Percentiles rank a stretch among this genome's conserved stretches.
Conservation (phyloP, 805 yeast species). For the Candida chauliodis region DNA sequence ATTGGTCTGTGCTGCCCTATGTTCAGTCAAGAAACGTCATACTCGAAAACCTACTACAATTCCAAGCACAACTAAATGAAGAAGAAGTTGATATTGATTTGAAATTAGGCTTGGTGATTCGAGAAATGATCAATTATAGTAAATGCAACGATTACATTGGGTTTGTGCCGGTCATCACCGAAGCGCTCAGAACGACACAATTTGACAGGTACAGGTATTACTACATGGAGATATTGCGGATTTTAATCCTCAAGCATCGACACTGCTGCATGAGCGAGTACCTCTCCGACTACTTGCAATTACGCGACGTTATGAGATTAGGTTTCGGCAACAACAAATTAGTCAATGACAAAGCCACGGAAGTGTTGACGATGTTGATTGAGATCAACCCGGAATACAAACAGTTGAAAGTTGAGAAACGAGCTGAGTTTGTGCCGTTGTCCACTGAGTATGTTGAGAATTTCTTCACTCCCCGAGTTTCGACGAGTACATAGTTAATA, state of each 20-base stretch:
- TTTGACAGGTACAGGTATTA: constrained; percentile 14
- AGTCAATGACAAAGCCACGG: constrained; percentile 12
- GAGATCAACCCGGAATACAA: neutral
- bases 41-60: constrained; percentile 18
- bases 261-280: constrained; percentile 34
- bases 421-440: constrained; percentile 3
- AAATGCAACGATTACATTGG: constrained; percentile 29
- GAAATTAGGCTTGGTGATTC: constrained; percentile 12
- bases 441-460: constrained; percentile 7
- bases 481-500: no score
- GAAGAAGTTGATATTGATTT: constrained; percentile 12
- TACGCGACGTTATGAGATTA: constrained; percentile 16
- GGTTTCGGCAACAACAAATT: constrained; percentile 13
- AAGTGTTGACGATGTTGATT: constrained; percentile 1
- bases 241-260: constrained; percentile 22
- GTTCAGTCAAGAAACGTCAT: constrained; percentile 26
- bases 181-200: constrained; percentile 27
- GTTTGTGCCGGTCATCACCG: constrained; percentile 31
- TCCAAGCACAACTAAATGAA: neutral
- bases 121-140: constrained; percentile 14
- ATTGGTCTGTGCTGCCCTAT: constrained; percentile 33
- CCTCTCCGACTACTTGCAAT: constrained; percentile 19
- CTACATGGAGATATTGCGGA: constrained; percentile 23
- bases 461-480: constrained; percentile 3
- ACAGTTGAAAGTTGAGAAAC: neutral